phyloP scores from a whole-genome alignment of 257 asterid species.

The Solanum etuberosum region DNA sequence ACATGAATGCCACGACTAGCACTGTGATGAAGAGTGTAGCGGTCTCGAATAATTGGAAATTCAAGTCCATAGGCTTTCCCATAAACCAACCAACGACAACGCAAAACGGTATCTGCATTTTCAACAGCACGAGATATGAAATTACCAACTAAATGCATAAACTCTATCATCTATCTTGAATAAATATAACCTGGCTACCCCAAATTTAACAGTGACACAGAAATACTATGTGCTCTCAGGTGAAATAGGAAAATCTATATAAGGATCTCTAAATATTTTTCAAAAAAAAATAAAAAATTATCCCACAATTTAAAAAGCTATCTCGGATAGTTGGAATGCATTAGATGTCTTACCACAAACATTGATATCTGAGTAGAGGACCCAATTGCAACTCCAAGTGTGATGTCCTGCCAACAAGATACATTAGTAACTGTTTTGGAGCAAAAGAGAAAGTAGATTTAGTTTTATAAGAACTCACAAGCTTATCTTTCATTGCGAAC shows the following conservation, averaged over 20 bases:
- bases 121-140: constrained; percentile 4
- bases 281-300: too few species aligned
- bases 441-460: not conserved
- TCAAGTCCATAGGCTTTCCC: constrained; percentile 97
- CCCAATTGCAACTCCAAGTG: constrained; percentile 94
- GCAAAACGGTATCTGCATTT: constrained; percentile 91
- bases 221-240: not conserved
- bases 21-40: constrained; percentile 94
- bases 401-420: constrained; percentile 25
- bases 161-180: not conserved
- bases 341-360: constrained; percentile 66
- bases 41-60: constrained; percentile 94
- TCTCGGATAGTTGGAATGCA: not conserved
- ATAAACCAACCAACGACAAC: constrained; percentile 93
- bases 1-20: constrained; percentile 97
- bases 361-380: constrained; percentile 97
- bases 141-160: not conserved
- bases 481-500: constrained; percentile 94
- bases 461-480: constrained; percentile 18
- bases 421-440: not conserved
- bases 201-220: not conserved
- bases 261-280: not conserved
- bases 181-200: not conserved
- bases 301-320: not conserved
- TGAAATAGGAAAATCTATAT: not conserved